These are phyloP conservation scores for Punctularia strigosozonata DNA, from an alignment of 768 basidiomycete species.

Conservation along the genomic window DNA sequence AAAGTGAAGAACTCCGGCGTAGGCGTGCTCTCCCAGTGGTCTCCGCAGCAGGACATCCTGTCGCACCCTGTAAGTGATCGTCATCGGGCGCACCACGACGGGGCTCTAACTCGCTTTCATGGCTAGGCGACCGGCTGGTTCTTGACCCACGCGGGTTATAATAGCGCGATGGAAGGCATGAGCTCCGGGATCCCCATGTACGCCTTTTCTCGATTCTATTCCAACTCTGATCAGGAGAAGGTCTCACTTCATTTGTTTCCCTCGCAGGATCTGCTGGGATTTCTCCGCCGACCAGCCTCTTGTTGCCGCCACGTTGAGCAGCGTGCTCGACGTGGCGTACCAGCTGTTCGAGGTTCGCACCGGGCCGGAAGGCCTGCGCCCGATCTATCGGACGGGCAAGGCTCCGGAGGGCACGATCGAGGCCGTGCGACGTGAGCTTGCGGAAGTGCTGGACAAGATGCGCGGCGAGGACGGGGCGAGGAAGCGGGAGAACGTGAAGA, in stretches of 20 bases:
- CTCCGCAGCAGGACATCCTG: constrained; percentile 13
- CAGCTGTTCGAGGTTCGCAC: too few relatives aligned
- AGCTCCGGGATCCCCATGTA: constrained; percentile 11
- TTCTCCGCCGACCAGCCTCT: too few relatives aligned
- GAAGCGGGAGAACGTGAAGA: constrained; percentile 10
- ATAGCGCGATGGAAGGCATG: constrained; percentile 11
- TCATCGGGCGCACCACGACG: background rate
- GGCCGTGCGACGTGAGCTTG: constrained; percentile 9
- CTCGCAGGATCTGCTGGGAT: too few relatives aligned
- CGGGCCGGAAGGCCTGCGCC: constrained; percentile 7
- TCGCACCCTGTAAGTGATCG: constrained; percentile 8
- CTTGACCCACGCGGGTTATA: too few relatives aligned
- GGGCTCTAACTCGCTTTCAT: background rate
- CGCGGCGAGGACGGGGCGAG: constrained; percentile 9
- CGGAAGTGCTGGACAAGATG: constrained; percentile 6
- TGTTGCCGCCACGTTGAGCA: too few relatives aligned
- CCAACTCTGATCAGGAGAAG: too few relatives aligned
- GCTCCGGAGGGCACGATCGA: constrained; percentile 10
- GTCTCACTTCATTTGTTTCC: too few relatives aligned
- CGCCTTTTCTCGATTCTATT: background rate
- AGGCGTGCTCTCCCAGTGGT: constrained; percentile 11
- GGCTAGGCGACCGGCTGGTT: too few relatives aligned
- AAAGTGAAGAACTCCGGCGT: constrained; percentile 6
- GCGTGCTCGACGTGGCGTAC: too few relatives aligned
- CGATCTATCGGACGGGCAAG: constrained; percentile 8